Base-by-base conservation (phyloP, 108 stramenopile genomes). In the Ochromonas danica region DNA sequence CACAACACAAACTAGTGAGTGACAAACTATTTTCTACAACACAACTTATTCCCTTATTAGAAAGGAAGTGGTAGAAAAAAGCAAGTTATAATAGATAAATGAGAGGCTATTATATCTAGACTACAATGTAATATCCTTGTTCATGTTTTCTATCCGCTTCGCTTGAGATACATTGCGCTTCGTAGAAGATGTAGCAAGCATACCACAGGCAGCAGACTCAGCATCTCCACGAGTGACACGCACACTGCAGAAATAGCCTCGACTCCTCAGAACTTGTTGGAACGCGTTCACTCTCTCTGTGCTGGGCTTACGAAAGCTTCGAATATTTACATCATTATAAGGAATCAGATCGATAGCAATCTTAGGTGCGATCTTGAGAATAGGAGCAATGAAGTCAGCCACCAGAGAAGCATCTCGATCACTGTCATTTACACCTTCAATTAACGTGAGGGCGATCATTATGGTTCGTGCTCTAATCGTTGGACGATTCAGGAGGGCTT, bases 221-320 rank as follows among this genome's bases (percentile, higher is more conserved):
- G 92, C 90, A 62, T 94, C 94, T 6, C 94, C 94, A 61, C 94
- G 81, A 43, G 91, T 89, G 6, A 87, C 78, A 67, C 94, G 89
- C 17, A 93, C 83, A 79, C 83, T 82, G 57, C 83, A 79, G 31
- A 82, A 83, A 14, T 2, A 31, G 10, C 61, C 77, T 30, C 10
- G 0, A 6, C 45, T 43, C 0, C 40, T 30, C 14, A 78, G 2
- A 17, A 0, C 31, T 1, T 61, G 36, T 33, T 0, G 30, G 35
- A 61, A 78, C 3, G 30, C 30, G 0, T 61, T 28, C 0, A 78
- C 0, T 22, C 35, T 31, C 0, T 78, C 77, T 1, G 0, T 14
- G 28, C 43, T 45, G 1, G 77, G 77, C 0, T 1, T 0, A 3
- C 0, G 1, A 61, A 78, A 78, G 10, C 30, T 6, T 31, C 10